A percentile compares a stretch with the other conserved stretches of the same genome.
Conservation (phyloP, 306 rosid genomes). For the Cotoneaster glaucophyllus region DNA sequence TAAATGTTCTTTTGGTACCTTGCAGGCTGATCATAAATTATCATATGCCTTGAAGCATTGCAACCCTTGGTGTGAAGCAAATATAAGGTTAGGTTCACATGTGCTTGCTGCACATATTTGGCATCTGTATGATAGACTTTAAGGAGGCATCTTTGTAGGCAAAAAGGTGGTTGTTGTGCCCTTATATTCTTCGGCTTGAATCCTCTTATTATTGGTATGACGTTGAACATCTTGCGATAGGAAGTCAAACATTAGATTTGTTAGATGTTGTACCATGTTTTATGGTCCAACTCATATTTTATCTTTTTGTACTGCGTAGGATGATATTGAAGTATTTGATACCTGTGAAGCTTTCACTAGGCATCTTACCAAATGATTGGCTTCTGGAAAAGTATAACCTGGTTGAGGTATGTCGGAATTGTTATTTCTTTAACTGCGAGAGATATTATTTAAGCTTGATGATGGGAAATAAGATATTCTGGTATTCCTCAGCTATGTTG, state of each 20-base stretch:
- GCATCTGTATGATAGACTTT: constrained; percentile 19
- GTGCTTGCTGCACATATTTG: constrained; percentile 36
- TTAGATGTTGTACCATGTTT: background rate
- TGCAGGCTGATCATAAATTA: constrained; percentile 90
- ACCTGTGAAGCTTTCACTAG: constrained; percentile 96
- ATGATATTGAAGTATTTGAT: constrained; percentile 88
- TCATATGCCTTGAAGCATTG: constrained; percentile 87
- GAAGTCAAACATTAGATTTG: background rate
- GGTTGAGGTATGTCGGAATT: constrained; percentile 53
- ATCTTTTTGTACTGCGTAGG: constrained; percentile 36
- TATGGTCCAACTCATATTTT: constrained; percentile 9
- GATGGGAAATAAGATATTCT: background rate
- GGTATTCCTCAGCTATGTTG: background rate
- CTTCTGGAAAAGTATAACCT: constrained; percentile 72
- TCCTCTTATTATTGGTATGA: background rate
- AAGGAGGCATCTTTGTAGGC: background rate
- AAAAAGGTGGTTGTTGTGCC: background rate
- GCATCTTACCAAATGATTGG: constrained; percentile 72
- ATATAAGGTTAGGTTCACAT: constrained; percentile 83
- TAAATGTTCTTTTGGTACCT: constrained; percentile 19
- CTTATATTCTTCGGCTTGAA: background rate
- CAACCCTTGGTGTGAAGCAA: constrained; percentile 70
- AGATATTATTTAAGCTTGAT: background rate
- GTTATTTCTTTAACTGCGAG: background rate
- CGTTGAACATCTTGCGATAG: background rate